Conservation (phyloP, 331 rosid genomes). For the Erythrophleum ivorense region DNA sequence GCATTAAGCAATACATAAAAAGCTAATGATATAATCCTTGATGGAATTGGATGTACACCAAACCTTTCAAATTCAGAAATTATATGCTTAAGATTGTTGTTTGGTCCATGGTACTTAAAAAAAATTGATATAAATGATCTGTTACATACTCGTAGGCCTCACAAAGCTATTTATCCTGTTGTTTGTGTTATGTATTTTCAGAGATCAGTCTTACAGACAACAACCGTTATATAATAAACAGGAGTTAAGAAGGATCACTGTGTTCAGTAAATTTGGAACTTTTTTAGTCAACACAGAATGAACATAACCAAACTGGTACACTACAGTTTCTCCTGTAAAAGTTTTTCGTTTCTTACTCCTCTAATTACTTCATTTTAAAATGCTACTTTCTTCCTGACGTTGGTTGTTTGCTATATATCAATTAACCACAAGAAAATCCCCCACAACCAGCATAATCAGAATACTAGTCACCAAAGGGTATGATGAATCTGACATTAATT, state of each 20-base stretch:
- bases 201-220: not conserved
- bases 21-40: not conserved
- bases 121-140: not conserved
- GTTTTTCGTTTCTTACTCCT: not conserved
- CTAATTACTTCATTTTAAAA: not conserved
- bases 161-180: not conserved
- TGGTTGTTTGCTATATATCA: not conserved
- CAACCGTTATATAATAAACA: not conserved
- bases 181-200: not conserved
- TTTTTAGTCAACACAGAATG: not conserved
- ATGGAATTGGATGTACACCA: not conserved
- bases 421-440: not conserved
- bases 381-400: not conserved
- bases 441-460: conserved; percentile 4
- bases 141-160: not conserved
- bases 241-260: not conserved
- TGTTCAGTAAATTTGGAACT: not conserved
- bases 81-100: not conserved
- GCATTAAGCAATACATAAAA: not conserved
- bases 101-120: not conserved
- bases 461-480: not conserved
- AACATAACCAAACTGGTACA: not conserved
- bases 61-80: not conserved
- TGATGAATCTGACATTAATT: not conserved
- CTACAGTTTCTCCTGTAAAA: not conserved